A percentile compares a stretch with the other conserved stretches of the same genome.
These are phyloP conservation scores for Leptodontidium sp. DNA, from an alignment of 2,329 filamentous ascomycete species.

Conservation along the genomic window DNA sequence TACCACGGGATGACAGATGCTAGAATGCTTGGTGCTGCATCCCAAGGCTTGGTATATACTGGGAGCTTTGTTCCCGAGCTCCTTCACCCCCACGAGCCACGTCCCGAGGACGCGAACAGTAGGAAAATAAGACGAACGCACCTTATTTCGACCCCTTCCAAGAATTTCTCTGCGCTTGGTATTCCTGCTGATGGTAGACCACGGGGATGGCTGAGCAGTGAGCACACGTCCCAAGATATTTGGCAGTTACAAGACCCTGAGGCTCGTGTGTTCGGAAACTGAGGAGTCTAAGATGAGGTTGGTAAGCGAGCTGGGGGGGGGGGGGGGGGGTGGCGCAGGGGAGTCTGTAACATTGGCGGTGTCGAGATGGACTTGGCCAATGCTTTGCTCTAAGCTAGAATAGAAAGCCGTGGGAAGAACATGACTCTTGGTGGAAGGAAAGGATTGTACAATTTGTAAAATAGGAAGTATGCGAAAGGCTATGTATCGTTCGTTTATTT, in stretches of 20 bases:
- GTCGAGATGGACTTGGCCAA: slow-evolving; percentile 16
- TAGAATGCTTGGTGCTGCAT: slow-evolving; percentile 10
- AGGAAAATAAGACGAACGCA: slow-evolving; percentile 2
- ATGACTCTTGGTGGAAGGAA: too few relatives aligned
- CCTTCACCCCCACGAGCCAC: neutral
- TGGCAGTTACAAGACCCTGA: slow-evolving; percentile 15
- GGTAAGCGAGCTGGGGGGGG: neutral
- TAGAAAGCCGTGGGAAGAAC: neutral
- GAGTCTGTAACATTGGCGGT: slow-evolving; percentile 20
- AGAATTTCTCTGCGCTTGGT: neutral
- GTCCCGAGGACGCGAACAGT: neutral
- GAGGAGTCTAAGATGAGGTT: neutral
- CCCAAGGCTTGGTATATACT: slow-evolving; percentile 18
- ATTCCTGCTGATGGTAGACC: neutral
- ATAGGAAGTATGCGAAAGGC: too few relatives aligned
- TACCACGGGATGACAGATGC: slow-evolving; percentile 3
- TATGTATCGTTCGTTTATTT: too few relatives aligned
- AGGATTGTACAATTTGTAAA: too few relatives aligned
- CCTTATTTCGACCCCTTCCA: neutral
- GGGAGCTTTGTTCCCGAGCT: neutral
- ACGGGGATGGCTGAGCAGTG: neutral
- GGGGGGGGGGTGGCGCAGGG: neutral
- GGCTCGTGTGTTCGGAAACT: neutral
- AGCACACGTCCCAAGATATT: slow-evolving; percentile 12
- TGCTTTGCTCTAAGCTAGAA: neutral